Conservation (phyloP, 306 rosid genomes). For the Corylus americana region DNA sequence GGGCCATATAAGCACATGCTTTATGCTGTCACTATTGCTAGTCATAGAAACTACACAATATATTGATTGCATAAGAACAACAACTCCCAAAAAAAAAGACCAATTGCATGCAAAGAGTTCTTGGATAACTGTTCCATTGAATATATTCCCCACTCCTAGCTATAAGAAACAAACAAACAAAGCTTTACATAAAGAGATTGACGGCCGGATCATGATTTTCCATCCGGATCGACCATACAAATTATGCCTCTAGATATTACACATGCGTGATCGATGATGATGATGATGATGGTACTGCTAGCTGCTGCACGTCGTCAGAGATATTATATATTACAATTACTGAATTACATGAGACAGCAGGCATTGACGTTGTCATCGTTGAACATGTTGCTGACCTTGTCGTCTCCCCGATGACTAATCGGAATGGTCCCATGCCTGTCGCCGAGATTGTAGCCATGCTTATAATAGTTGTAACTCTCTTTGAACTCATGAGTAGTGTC, state of each 20-base stretch:
- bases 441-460: conserved; percentile 81
- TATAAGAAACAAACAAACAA: too few species aligned
- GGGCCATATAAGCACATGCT: neutral
- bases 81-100: neutral
- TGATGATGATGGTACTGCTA: too few species aligned
- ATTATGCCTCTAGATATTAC: too few species aligned
- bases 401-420: conserved; percentile 74
- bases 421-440: conserved; percentile 77
- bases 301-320: too few species aligned
- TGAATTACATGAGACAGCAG: conserved; percentile 68
- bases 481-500: conserved; percentile 75
- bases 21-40: neutral
- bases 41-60: neutral
- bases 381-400: conserved; percentile 91
- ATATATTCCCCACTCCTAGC: conserved; percentile 19
- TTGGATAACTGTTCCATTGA: conserved; percentile 15
- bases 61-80: neutral
- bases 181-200: too few species aligned
- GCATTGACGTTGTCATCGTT: conserved; percentile 93
- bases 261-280: too few species aligned
- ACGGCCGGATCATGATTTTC: too few species aligned
- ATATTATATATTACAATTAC: neutral
- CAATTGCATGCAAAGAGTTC: neutral
- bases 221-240: too few species aligned
- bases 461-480: conserved; percentile 82